Evolutionary conservation across 495 filamentous ascomycete genomes (phyloP).

Genomic region (Penicillium bovifimosum): DNA sequence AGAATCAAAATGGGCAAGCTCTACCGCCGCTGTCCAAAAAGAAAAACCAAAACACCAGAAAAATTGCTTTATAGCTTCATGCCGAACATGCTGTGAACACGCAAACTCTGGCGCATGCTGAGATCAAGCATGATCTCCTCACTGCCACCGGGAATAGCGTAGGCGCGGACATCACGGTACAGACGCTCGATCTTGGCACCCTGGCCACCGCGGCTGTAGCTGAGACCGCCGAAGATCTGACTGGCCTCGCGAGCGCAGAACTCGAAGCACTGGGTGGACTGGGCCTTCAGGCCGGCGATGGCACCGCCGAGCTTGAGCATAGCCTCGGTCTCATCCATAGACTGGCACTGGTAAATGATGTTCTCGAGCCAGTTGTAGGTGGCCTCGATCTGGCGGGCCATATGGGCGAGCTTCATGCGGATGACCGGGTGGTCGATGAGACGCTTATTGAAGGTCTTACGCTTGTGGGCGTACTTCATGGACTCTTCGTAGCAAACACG

Average conservation of each 20-base stretch:
- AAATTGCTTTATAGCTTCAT: conserved; percentile 76
- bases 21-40: neutral
- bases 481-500: conserved; percentile 97
- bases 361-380: conserved; percentile 98
- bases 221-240: conserved; percentile 95
- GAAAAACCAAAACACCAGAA: neutral
- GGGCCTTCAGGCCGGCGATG: conserved; percentile 91
- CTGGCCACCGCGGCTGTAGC: conserved; percentile 89
- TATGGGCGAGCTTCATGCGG: conserved; percentile 93
- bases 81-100: conserved; percentile 82
- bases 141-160: conserved; percentile 92
- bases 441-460: conserved; percentile 89
- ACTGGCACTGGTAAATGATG: conserved; percentile 83
- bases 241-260: conserved; percentile 95
- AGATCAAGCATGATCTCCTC: conserved; percentile 99
- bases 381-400: conserved; percentile 96
- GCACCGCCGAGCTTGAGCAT: conserved; percentile 94
- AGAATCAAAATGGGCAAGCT: neutral
- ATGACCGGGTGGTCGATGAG: conserved; percentile 97
- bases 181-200: conserved; percentile 93
- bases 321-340: conserved; percentile 90
- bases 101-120: conserved; percentile 87
- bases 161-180: conserved; percentile 95
- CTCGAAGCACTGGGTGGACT: conserved; percentile 88
- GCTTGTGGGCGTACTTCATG: conserved; percentile 95